These are phyloP conservation scores for Diaporthe amygdali DNA, from an alignment of 2,329 filamentous ascomycete genomes.

Conservation along the genomic window DNA sequence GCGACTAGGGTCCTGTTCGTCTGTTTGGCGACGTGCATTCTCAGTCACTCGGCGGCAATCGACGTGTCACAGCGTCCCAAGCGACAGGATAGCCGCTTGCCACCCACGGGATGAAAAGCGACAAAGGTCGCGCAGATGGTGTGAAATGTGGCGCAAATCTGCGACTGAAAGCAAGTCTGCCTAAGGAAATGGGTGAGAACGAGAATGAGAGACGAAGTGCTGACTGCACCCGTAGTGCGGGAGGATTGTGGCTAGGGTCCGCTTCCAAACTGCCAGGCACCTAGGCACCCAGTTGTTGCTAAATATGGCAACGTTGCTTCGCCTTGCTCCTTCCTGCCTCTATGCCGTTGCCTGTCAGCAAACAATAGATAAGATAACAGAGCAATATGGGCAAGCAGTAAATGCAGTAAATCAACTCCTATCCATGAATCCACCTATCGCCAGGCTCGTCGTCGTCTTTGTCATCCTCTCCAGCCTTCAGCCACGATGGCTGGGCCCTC, in stretches of 20 bases:
- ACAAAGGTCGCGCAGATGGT: background rate
- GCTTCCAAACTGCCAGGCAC: background rate
- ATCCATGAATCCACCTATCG: background rate
- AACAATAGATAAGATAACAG: background rate
- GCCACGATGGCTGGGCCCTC: background rate
- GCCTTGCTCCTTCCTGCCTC: background rate
- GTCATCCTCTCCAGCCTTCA: too few relatives aligned
- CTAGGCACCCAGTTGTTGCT: background rate
- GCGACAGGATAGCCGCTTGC: background rate
- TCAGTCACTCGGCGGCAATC: background rate
- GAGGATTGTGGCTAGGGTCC: slow-evolving; percentile 8
- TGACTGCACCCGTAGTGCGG: background rate
- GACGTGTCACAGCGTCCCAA: background rate
- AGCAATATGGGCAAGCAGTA: too few relatives aligned
- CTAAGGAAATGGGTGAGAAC: too few relatives aligned
- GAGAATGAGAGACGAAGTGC: background rate
- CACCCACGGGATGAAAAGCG: background rate
- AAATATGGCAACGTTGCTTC: slow-evolving; percentile 10
- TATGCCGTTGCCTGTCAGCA: background rate
- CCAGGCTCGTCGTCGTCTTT: background rate
- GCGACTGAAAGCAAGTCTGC: background rate
- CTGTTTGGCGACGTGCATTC: background rate
- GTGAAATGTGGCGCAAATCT: background rate
- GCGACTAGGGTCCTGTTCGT: background rate
- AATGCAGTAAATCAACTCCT: background rate